Evolutionary conservation across 257 asterid species (phyloP), one percentile per base, ranked within the genome.

Genomic region (Ligustrum vulgare): DNA sequence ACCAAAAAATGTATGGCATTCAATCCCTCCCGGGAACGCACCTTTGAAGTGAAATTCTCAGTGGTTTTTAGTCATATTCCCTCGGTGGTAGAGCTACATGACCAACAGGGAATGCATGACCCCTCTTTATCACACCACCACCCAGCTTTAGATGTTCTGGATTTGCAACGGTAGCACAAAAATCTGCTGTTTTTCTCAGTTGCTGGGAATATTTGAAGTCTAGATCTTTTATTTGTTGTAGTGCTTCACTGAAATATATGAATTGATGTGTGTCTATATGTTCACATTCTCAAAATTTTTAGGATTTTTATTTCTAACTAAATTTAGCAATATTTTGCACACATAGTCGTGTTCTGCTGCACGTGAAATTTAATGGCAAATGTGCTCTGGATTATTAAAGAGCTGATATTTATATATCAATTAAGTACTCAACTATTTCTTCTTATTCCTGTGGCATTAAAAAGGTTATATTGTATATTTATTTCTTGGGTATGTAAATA

Each of bases 231-330:
- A 58, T 58, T 62, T 72, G 15, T 41, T 32, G 36, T n/a, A 25
- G n/a, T 54, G 37, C 67, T 63, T 9, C 63, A 45, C 13, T 62
- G 16, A 15, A 39, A 20, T 31, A 36, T 72, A 18, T 32, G 62
- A 45, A 23, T 74, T 23, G 71, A 43, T 70, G 20, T 31, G 69
- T 71, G 51, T 35, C 10, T 51, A 32, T 45, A 13, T 56, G 72
- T 76, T 12, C 56, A 33, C n/a, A 9, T 20, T 47, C 51, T 62
- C 32, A 8, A 5, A 20, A 3, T 22, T 32, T 41, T 58, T 13
- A 35, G 10, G 66, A 18, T 23, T 22, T 60, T 23, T 47, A 39
- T 39, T 39, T 39, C 45, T 5, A 25, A 37, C n/a, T 28, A 13
- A 2, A 23, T 22, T 22, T 36, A 37, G 28, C 43, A 7, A 35